Base-by-base conservation (phyloP, 2,329 filamentous ascomycete species). In the Phialophora tarda region DNA sequence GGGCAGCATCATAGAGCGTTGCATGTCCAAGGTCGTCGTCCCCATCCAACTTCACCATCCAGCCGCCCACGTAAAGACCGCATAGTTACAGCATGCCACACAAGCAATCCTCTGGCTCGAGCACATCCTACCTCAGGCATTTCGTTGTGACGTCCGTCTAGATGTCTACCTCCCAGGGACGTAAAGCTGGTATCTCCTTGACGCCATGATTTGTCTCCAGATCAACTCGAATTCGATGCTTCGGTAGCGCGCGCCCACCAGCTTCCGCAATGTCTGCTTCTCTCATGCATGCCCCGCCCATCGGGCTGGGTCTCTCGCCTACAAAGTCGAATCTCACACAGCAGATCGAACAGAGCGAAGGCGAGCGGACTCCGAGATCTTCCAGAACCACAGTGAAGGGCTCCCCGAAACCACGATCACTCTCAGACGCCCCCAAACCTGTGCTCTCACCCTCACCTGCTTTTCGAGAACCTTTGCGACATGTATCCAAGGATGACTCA, bases 401-500 rank as follows among this genome's bases (percentile, higher is more conserved):
- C 60, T 66, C 77, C n/a, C 74, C 77, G 26, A 89, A 87, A 77
- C 82, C 85, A 47, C 82, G 88, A 69, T 90, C 88, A 58, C 78
- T 91, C 67, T 90, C 89, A 4, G 89, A 91, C 75, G 85, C 86
- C 55, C 85, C 87, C 8, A 86, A 84, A 68, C 81, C 81, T 26
- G 81, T 83, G 70, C 78, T 88, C 21, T 87, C 85, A 4, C 83
- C 87, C 3, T 87, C 88, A 44, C 85, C 88, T 50, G 84, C 87
- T 59, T 76, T 86, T 62, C 82, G 85, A 62, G 81, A 84, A n/a
- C 77, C 83, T 48, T 81, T 83, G 17, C 82, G 56, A 82, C 83
- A 69, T 48, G 57, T 71, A 23, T 89, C 86, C 65, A 90, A 90
- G 76, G 89, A 91, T 78, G 89, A 92, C 74, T 88, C 83, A 74